phyloP scores from a whole-genome alignment of 179 eudicot genomes.

The Silene vulgaris region DNA sequence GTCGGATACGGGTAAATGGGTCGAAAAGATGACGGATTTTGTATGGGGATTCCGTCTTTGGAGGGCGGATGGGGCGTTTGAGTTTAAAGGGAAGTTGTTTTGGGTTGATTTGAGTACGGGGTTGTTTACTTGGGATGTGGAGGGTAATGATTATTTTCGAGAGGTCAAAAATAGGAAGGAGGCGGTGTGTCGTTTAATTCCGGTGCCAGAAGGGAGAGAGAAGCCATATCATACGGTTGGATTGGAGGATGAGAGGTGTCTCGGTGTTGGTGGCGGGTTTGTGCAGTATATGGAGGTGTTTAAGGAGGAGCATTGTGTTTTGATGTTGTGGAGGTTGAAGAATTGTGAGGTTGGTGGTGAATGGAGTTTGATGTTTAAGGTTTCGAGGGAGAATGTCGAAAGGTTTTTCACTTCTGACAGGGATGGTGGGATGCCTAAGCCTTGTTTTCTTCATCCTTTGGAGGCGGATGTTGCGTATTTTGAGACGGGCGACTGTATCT shows the following conservation, averaged over 20 bases:
- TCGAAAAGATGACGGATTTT: neutral
- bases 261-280: neutral
- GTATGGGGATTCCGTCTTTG: neutral
- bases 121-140: too few relatives aligned
- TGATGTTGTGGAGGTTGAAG: conserved; percentile 14
- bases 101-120: too few relatives aligned
- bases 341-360: neutral
- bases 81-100: neutral
- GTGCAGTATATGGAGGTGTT: conserved; percentile 12
- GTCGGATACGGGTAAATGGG: conserved; percentile 18
- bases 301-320: neutral
- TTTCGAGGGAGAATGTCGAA: neutral
- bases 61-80: conserved; percentile 3
- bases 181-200: conserved; percentile 11
- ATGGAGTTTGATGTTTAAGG: conserved; percentile 6
- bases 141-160: conserved; percentile 1
- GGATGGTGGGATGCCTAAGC: neutral
- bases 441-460: conserved; percentile 14
- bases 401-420: neutral
- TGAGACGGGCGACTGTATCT: neutral
- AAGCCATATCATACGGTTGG: neutral
- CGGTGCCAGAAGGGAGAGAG: neutral
- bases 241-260: conserved; percentile 1
- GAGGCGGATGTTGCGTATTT: neutral
- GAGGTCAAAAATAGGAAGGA: neutral